These are phyloP conservation scores for Cymbopogon flexuosus DNA, from an alignment of 202 grass and related monocot genomes.

Conservation along the genomic window DNA sequence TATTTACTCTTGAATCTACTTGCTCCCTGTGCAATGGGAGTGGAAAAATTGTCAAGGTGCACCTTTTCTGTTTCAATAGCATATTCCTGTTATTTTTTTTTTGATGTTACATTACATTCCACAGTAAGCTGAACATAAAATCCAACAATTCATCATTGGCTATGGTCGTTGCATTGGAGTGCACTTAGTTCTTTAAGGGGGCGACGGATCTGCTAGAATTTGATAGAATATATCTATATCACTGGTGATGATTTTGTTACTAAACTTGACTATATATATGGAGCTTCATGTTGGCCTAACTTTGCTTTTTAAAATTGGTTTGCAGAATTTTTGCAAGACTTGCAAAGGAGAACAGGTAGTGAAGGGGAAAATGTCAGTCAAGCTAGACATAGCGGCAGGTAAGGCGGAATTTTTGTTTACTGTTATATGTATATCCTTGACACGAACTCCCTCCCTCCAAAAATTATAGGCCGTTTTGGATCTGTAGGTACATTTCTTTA, in stretches of 20 bases:
- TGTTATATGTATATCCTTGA: constrained; percentile 15
- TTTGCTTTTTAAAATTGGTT: constrained; percentile 25
- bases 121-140: constrained; percentile 6
- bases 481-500: not conserved
- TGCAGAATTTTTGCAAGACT: constrained; percentile 91
- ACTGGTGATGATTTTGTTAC: constrained; percentile 8
- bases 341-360: constrained; percentile 83
- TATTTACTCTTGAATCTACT: constrained; percentile 58
- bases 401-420: constrained; percentile 9
- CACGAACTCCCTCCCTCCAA: not conserved
- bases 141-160: not conserved
- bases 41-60: constrained; percentile 87
- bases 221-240: constrained; percentile 15
- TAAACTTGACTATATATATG: too few species aligned
- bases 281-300: not conserved
- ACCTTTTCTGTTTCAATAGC: constrained; percentile 22
- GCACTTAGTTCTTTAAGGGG: not conserved
- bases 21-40: constrained; percentile 70
- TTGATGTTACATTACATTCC: not conserved
- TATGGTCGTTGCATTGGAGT: not conserved
- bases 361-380: constrained; percentile 70
- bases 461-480: not conserved
- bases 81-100: constrained; percentile 10
- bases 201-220: not conserved
- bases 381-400: constrained; percentile 92